Base-by-base conservation (phyloP, 2,329 filamentous ascomycete species). In the Hypocrella siamensis region DNA sequence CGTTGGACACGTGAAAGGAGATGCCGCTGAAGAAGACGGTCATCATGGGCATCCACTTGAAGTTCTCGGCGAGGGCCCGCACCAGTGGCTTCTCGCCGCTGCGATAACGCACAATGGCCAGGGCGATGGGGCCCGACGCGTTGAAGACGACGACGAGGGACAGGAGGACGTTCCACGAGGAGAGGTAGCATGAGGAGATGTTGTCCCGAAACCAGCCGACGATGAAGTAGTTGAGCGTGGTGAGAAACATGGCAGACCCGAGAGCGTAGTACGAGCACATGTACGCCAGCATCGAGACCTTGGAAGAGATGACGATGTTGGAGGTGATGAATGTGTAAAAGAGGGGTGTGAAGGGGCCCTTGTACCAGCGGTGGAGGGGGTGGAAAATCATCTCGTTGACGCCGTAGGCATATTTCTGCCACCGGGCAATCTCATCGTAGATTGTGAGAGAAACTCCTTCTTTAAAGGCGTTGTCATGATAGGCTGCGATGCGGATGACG, bases 341-440 rank as follows among this genome's bases (percentile, higher is more conserved):
- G 5, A 81, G 63, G 3, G 63, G 61, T 0, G 77, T 80, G 41
- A 81, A 73, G 0, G 75, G 75, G 0, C 76, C 73, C 22, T 61
- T 61, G 40, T 57, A 63, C 77, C 77, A 82, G 39, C 63, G 58
- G 31, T 65, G 57, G 25, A 82, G 50, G 0, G 77, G 77, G 42
- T 79, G 63, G 58, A 82, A 82, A 14, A 81, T 61, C 30, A 82
- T 56, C 49, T 81, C 77, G 45, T 74, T 79, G 45, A 74, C 77
- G 6, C 77, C 77, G 41, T 78, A 81, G 0, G 75, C 73, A 34
- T 80, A 78, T 54, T 81, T 81, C 45, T 80, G 72, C 77, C 77
- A 81, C 29, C 77, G 70, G 10, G 70, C 67, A 24, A 82, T 56
- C 44, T 82, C 77, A 39, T 81, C 77, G 44, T 80, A 81, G 7